These are phyloP conservation scores for Rhizophlyctis rosea DNA, from an alignment of 192 early-diverging fungal species.

Conservation along the genomic window DNA sequence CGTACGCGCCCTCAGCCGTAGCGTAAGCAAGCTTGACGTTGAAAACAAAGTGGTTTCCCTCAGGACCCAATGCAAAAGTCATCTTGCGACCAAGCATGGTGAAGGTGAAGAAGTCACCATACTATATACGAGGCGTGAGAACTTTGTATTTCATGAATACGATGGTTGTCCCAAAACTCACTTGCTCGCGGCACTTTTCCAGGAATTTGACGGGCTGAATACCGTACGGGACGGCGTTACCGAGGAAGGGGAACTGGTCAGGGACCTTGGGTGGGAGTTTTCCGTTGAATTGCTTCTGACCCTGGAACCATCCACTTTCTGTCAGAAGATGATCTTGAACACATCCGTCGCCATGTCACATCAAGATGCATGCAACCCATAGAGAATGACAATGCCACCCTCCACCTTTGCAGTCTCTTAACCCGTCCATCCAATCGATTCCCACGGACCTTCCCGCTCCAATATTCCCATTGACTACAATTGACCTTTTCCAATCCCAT, in stretches of 20 bases:
- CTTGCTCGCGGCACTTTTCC: conserved; percentile 70
- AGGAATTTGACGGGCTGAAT: conserved; percentile 87
- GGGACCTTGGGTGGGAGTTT: conserved; percentile 44
- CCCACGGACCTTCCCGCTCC: too few relatives aligned
- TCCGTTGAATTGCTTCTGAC: not conserved
- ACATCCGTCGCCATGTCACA: not conserved
- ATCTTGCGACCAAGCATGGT: conserved; percentile 87
- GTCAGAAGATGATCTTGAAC: not conserved
- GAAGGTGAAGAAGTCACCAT: conserved; percentile 92
- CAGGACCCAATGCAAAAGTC: conserved; percentile 82
- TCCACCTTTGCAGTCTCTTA: too few relatives aligned
- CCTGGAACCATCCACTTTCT: not conserved
- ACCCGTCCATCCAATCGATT: too few relatives aligned
- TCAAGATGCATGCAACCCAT: too few relatives aligned
- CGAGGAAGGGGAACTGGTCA: conserved; percentile 82
- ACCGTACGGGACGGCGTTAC: conserved; percentile 83
- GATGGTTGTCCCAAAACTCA: conserved; percentile 5
- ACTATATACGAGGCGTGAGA: conserved; percentile 20
- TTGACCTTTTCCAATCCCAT: too few relatives aligned
- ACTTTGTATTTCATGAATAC: not conserved
- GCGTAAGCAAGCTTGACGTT: conserved; percentile 84
- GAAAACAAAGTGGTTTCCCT: conserved; percentile 96
- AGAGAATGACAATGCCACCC: too few relatives aligned
- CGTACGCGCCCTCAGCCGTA: conserved; percentile 91
- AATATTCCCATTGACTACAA: too few relatives aligned